These are phyloP conservation scores for Cucurbita maxima DNA, from an alignment of 306 rosid species.

Conservation along the genomic window DNA sequence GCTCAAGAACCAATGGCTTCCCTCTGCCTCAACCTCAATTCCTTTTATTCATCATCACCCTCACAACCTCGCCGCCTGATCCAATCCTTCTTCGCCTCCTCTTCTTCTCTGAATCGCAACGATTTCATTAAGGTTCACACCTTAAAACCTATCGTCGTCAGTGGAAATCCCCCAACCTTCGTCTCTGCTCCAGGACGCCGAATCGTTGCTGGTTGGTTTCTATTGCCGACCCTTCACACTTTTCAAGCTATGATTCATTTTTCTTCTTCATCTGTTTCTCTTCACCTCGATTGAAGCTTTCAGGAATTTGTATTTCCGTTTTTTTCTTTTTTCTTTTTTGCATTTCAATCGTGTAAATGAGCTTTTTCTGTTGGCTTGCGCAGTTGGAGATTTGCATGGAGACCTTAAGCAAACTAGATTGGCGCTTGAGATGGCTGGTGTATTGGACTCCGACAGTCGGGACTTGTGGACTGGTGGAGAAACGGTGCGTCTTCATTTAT, in stretches of 20 bases:
- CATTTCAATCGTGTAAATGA: not conserved
- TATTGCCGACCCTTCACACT: not conserved
- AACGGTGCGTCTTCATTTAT: constrained; percentile 31
- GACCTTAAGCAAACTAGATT: constrained; percentile 68
- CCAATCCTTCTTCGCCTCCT: constrained; percentile 15
- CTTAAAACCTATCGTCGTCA: constrained; percentile 61
- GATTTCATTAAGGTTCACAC: constrained; percentile 6
- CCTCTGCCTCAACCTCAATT: constrained; percentile 44
- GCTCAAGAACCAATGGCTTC: constrained; percentile 37
- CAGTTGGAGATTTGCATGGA: constrained; percentile 96
- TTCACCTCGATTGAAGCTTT: not conserved
- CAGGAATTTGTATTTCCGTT: not conserved
- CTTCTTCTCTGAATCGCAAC: constrained; percentile 23
- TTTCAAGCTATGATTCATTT: not conserved
- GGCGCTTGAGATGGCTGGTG: constrained; percentile 90
- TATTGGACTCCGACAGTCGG: constrained; percentile 58
- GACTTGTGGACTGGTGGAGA: constrained; percentile 86
- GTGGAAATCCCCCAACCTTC: constrained; percentile 77
- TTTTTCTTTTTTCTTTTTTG: not conserved
- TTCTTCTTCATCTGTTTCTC: not conserved
- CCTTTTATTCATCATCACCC: constrained; percentile 36
- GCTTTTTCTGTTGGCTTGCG: not conserved
- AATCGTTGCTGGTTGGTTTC: constrained; percentile 67
- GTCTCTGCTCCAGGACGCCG: constrained; percentile 94
- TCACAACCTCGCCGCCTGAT: constrained; percentile 39